Base-by-base conservation (phyloP, 2,329 filamentous ascomycete species). In the Pleurostoma richardsiae region DNA sequence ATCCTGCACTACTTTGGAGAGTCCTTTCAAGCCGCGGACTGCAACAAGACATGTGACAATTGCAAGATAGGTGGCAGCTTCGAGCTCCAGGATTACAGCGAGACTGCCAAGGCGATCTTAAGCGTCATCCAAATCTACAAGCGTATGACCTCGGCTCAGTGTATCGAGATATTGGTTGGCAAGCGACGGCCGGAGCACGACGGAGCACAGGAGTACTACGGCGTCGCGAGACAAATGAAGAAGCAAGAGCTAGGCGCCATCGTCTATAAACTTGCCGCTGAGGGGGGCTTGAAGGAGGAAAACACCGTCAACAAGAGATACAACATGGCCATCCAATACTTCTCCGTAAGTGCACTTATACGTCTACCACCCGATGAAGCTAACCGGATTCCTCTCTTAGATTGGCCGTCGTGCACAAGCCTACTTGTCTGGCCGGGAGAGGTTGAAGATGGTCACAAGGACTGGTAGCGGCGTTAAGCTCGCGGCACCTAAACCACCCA, bases 1-100 rank as follows among this genome's bases (percentile, higher is more conserved):
- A 85, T 99, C 11, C 80, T 99, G 31, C 80, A 80, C n/a, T 99
- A 99, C 65, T 99, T 99, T 71, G 90, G 86, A 48, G 95, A 99
- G 65, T 74, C 75, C 1, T 99, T 97, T 61, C 71, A 80, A 44
- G 73, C 75, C 36, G 77, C 80, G 10, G 77, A 88, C 44, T 99
- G 94, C 66, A 73, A 82, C 42, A 74, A 79, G 43, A 79, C 77
- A 1, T 99, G 94, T 65, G 95, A 99, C 70, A 97, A 96, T 61
- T 99, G 94, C 73, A 82, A 77, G 53, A 88, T 84, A 3, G 82
- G 81, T 28, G 73, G 80, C 41, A 76, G 77, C 4, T 94, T 90
- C 58, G 83, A 90, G 56, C 73, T 78, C 44, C 76, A 82, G 48
- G 90, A 97, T 66, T 86, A 92, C 55, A 90, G 88, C 10, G 69